Percentiles rank a stretch among this genome's conserved stretches.
phyloP scores from a whole-genome alignment of 2,329 filamentous ascomycete species.

The Byssothecium circinans region DNA sequence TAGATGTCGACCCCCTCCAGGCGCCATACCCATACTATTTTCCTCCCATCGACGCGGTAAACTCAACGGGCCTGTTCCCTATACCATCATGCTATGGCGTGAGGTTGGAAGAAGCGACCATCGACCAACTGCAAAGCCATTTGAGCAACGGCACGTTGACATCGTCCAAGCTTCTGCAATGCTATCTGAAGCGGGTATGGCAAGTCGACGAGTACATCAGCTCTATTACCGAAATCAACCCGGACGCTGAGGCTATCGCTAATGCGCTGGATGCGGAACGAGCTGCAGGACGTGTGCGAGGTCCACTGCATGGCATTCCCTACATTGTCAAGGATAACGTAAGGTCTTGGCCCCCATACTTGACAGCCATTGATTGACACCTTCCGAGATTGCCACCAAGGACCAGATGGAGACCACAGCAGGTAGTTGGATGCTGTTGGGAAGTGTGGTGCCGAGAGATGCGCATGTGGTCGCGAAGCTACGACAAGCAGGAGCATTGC shows the following conservation, averaged over 20 bases:
- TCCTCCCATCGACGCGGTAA: slow-evolving; percentile 29
- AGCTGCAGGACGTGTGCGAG: slow-evolving; percentile 56
- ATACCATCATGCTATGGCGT: slow-evolving; percentile 65
- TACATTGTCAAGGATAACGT: slow-evolving; percentile 69
- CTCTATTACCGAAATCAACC: slow-evolving; percentile 67
- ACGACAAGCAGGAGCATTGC: slow-evolving; percentile 65
- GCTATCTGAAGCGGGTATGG: slow-evolving; percentile 58
- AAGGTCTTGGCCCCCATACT: background rate
- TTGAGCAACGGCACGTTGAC: slow-evolving; percentile 51
- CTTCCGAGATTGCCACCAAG: slow-evolving; percentile 51
- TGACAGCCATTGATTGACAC: too few relatives aligned
- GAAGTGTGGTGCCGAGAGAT: slow-evolving; percentile 68
- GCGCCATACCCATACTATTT: slow-evolving; percentile 42
- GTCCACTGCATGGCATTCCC: slow-evolving; percentile 73
- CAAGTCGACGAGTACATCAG: slow-evolving; percentile 68
- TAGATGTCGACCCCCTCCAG: slow-evolving; percentile 23
- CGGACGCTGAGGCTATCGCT: slow-evolving; percentile 66
- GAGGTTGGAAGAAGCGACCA: slow-evolving; percentile 67
- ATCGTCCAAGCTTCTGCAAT: slow-evolving; percentile 23
- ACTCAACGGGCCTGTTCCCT: slow-evolving; percentile 54
- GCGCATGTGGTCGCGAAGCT: slow-evolving; percentile 64
- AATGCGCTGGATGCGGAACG: slow-evolving; percentile 63
- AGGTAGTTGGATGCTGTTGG: slow-evolving; percentile 67
- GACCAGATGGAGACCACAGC: slow-evolving; percentile 75
- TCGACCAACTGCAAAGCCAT: slow-evolving; percentile 65